These are phyloP conservation scores for Metschnikowia koreensis DNA, from an alignment of 805 yeast species.

Conservation along the genomic window DNA sequence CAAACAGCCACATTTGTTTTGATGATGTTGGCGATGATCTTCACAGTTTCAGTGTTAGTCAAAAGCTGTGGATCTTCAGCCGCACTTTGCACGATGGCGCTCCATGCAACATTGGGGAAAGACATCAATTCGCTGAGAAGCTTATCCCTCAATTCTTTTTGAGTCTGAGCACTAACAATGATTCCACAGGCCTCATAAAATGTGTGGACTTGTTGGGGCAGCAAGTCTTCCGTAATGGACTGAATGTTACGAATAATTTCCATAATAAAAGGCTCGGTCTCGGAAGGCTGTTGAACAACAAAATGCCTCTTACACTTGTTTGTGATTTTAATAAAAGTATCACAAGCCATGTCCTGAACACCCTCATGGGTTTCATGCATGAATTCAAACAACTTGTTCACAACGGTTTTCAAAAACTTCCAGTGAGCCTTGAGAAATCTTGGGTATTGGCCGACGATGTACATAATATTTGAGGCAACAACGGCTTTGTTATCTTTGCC, in stretches of 20 bases:
- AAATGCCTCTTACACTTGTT: constrained; percentile 94
- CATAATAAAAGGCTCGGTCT: constrained; percentile 85
- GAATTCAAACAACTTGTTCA: constrained; percentile 91
- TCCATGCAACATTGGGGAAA: constrained; percentile 94
- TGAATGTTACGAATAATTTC: constrained; percentile 84
- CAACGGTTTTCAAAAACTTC: constrained; percentile 95
- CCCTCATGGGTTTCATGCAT: constrained; percentile 99
- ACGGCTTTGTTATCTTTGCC: constrained; percentile 99
- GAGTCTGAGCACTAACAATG: constrained; percentile 83
- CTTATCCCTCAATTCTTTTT: constrained; percentile 64
- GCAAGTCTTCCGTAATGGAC: constrained; percentile 83
- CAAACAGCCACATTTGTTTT: constrained; percentile 96
- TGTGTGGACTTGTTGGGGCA: constrained; percentile 96
- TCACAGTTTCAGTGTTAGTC: constrained; percentile 78
- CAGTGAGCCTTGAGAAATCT: constrained; percentile 96
- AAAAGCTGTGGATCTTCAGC: constrained; percentile 78
- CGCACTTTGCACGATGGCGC: constrained; percentile 80
- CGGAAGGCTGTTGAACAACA: constrained; percentile 81
- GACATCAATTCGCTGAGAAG: constrained; percentile 79
- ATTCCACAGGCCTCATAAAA: constrained; percentile 97
- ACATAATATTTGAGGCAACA: constrained; percentile 99
- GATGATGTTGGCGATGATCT: constrained; percentile 87
- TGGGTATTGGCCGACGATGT: constrained; percentile 98
- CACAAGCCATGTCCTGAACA: constrained; percentile 99
- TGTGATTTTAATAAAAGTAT: constrained; percentile 94